Evolutionary conservation across 805 yeast species (phyloP).

Genomic region (Wickerhamiella domercqiae): DNA sequence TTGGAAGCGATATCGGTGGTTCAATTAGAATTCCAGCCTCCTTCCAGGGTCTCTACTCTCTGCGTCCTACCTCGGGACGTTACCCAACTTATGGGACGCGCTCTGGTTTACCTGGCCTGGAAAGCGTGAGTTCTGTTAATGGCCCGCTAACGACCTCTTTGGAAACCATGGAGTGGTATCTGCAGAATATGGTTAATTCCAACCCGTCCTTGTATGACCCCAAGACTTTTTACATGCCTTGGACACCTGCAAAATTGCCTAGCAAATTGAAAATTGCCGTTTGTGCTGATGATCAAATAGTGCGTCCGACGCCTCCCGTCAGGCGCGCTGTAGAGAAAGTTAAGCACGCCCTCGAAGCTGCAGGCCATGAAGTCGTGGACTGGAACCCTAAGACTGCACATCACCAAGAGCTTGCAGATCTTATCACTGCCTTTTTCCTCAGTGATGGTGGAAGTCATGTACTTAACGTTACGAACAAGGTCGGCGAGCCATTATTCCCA

Average conservation of each 20-base stretch:
- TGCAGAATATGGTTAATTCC: constrained; percentile 26
- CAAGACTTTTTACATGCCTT: constrained; percentile 35
- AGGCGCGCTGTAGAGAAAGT: constrained; percentile 36
- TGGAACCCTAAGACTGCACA: constrained; percentile 32
- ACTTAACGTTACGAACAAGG: constrained; percentile 22
- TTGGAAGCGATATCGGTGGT: constrained; percentile 42
- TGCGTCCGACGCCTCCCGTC: constrained; percentile 43
- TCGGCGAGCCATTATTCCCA: constrained; percentile 27
- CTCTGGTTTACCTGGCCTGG: constrained; percentile 26
- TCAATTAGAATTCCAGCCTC: constrained; percentile 36
- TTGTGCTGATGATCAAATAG: constrained; percentile 30
- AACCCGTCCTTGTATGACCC: constrained; percentile 38
- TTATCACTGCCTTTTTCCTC: not conserved
- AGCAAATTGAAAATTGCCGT: constrained; percentile 33
- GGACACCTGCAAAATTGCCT: constrained; percentile 25
- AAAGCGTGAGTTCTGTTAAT: constrained; percentile 28
- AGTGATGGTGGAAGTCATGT: constrained; percentile 28
- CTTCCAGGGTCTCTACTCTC: constrained; percentile 34
- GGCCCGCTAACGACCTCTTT: constrained; percentile 34
- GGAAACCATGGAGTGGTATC: constrained; percentile 28
- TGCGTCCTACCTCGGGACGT: constrained; percentile 31
- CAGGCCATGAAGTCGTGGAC: constrained; percentile 40
- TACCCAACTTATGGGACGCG: constrained; percentile 25
- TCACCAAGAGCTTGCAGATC: constrained; percentile 28
- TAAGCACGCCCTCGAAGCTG: constrained; percentile 37